phyloP scores from a whole-genome alignment of 305 asterid genomes.

The Fraxinus nigra region DNA sequence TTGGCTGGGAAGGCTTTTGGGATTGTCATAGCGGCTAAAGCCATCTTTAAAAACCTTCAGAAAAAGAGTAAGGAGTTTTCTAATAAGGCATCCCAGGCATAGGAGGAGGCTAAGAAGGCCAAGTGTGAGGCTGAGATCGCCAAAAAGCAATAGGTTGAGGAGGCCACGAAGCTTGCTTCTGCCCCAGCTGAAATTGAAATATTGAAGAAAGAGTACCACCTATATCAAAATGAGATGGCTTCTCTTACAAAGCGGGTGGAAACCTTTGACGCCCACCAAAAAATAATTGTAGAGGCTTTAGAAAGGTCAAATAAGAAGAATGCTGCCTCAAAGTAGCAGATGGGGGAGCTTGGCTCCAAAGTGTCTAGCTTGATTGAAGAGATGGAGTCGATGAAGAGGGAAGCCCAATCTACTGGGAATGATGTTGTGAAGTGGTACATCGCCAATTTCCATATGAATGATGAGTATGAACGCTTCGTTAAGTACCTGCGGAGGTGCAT shows the following conservation, averaged over 20 bases:
- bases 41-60: neutral
- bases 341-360: neutral
- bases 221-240: neutral
- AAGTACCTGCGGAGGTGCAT: neutral
- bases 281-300: neutral
- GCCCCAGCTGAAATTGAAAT: neutral
- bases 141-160: too few species aligned
- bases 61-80: neutral
- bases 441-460: neutral
- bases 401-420: neutral
- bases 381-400: neutral
- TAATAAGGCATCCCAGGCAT: neutral
- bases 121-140: neutral
- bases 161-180: neutral
- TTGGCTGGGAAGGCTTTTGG: neutral
- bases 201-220: neutral
- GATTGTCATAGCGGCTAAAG: neutral
- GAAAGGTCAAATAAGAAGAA: neutral
- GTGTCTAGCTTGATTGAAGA: neutral
- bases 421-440: neutral
- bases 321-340: neutral
- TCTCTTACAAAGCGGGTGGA: neutral
- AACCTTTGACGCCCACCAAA: neutral
- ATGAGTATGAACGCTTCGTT: neutral
- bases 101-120: neutral